These are phyloP conservation scores for Scenedesmus sp. DNA, from an alignment of 163 green algal genomes.

Conservation along the genomic window DNA sequence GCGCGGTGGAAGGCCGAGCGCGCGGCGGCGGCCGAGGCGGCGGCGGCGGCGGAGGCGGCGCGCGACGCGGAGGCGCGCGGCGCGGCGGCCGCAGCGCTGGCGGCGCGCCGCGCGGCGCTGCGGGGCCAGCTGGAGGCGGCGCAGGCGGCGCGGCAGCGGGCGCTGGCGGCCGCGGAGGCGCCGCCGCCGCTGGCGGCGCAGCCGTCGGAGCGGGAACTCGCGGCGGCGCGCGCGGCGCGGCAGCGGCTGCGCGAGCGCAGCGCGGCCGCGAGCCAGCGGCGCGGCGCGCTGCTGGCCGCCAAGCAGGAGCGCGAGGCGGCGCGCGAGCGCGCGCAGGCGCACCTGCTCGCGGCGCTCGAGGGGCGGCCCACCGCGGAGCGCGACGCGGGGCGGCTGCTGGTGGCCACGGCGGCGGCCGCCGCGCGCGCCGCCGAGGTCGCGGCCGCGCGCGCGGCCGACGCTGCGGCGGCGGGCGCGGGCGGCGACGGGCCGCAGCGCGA, in stretches of 20 bases:
- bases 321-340: conserved; percentile 1
- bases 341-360: background rate
- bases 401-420: background rate
- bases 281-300: background rate
- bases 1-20: conserved; percentile 27
- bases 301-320: background rate
- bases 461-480: background rate
- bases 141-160: conserved; percentile 22
- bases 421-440: background rate
- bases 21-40: background rate
- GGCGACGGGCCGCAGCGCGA: background rate
- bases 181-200: too few relatives aligned
- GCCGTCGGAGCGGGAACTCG: background rate
- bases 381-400: background rate
- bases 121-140: conserved; percentile 8
- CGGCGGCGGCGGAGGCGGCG: background rate
- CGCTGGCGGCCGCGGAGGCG: background rate
- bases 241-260: conserved; percentile 2
- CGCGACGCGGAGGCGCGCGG: background rate
- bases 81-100: conserved; percentile 4
- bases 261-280: background rate
- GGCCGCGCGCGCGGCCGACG: background rate
- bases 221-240: background rate
- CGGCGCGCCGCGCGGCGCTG: background rate
- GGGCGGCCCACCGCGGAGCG: background rate